Evolutionary conservation across 2,329 filamentous ascomycete species (phyloP), one percentile per base, ranked within the genome.

Genomic region (Cadophora malorum): DNA sequence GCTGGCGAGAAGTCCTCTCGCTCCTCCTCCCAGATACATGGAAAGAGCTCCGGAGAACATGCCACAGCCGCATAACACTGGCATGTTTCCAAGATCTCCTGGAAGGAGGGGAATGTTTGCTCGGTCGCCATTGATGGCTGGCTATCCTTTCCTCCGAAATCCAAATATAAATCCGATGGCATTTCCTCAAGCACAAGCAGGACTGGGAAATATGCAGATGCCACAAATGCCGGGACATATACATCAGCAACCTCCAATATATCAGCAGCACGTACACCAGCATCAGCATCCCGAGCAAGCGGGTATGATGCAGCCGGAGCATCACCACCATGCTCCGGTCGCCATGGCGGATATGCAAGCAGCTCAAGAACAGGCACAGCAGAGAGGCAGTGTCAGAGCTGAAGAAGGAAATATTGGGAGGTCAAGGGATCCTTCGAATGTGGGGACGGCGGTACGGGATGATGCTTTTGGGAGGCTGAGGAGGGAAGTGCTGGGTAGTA

Each of bases 401-500:
- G 23, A 55, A 14, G 52, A 55, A 33, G 52, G 52, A 14, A 55
- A 55, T 33, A 6, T 55, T 33, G 52, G 52, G 25, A 28, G 52
- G 25, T 55, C 52, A 25, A 55, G 52, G 33, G 52, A 55, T 55
- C 52, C 52, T 55, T 55, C 52, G 14, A 55, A 31, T 55, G 25
- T 25, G 3, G 52, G 52, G 12, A 55, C 52, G 4, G 52, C 52
- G 2, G 52, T 55, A 5, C 41, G 38, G 8, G 41, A 62, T 19
- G 59, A 50, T 21, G 28, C 28, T 19, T 50, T 47, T n/a, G 16
- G 38, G 41, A 31, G 59, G 19, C 16, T 33, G 23, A 25, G 41
- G 25, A 50, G 59, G 4, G 45, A 62, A 1, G 25, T 12, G 14
- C 6, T 25, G 6, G 59, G 59, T 3, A 62, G 59, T 21, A 62